Conservation (phyloP, 371 early-diverging fungal species). For the Mucor plumbeus region DNA sequence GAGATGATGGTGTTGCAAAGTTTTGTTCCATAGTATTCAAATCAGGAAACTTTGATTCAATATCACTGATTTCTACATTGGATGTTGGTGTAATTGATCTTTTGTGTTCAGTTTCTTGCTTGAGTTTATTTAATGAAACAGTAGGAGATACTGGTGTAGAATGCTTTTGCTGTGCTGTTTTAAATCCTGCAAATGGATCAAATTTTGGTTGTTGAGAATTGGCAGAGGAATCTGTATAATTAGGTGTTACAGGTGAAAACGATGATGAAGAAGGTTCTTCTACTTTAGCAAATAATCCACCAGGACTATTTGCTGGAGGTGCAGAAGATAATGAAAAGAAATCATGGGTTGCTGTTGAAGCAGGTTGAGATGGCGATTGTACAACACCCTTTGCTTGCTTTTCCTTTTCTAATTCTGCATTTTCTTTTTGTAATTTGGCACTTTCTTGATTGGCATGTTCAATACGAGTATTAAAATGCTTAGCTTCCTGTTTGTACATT, state of each 20-base stretch:
- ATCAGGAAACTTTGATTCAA: conserved; percentile 58
- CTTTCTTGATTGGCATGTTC: conserved; percentile 36
- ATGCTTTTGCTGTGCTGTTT: conserved; percentile 17
- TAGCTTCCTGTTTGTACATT: conserved; percentile 43
- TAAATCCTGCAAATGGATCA: conserved; percentile 51
- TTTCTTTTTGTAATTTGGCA: conserved; percentile 26
- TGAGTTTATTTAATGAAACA: conserved; percentile 33
- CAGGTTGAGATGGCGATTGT: background rate
- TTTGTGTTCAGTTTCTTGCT: conserved; percentile 33
- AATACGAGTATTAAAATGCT: conserved; percentile 37
- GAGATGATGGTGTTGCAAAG: conserved; percentile 22
- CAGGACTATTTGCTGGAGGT: conserved; percentile 8
- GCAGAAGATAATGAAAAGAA: conserved; percentile 33
- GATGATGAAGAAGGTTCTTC: conserved; percentile 14
- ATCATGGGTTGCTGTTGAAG: conserved; percentile 11
- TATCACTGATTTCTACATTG: conserved; percentile 46
- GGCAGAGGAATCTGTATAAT: background rate
- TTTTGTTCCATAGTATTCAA: conserved; percentile 50
- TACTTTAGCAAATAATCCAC: conserved; percentile 35
- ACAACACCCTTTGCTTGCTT: conserved; percentile 1
- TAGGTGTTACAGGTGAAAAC: background rate
- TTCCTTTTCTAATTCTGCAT: conserved; percentile 28
- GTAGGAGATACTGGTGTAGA: conserved; percentile 33
- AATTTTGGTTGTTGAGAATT: conserved; percentile 22
- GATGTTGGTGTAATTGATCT: conserved; percentile 16